Evolutionary conservation across 139 green algal genomes (phyloP).

Genomic region (Penium margaritaceum): DNA sequence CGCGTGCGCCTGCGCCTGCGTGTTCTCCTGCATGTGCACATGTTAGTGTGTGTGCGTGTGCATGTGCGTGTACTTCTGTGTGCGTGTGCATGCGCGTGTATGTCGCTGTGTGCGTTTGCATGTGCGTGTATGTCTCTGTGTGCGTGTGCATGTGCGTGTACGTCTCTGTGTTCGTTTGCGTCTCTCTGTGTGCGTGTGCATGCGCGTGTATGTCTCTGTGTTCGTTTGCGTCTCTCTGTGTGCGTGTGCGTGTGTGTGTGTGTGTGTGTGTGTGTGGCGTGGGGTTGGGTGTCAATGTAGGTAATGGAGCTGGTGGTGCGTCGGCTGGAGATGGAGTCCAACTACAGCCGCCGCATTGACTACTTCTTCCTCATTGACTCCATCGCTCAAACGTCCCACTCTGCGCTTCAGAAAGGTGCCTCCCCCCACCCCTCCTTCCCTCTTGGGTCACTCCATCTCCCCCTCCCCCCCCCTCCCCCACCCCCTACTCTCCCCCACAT

Average conservation of each 20-base stretch:
- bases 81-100: background rate
- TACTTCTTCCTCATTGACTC: slow-evolving; percentile 39
- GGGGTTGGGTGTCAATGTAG: too few relatives aligned
- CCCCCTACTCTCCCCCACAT: too few relatives aligned
- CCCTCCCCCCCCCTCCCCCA: too few relatives aligned
- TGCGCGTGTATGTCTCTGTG: background rate
- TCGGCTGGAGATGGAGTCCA: slow-evolving; percentile 28
- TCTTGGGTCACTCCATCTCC: too few relatives aligned
- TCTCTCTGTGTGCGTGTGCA: background rate
- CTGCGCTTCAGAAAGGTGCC: too few relatives aligned
- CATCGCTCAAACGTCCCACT: slow-evolving; percentile 24
- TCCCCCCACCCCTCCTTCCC: too few relatives aligned
- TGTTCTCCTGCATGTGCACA: background rate
- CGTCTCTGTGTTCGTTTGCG: background rate
- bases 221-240: background rate
- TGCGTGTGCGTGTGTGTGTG: background rate
- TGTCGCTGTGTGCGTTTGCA: background rate
- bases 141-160: background rate
- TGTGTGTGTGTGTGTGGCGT: background rate
- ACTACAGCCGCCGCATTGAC: slow-evolving; percentile 5
- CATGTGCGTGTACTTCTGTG: background rate
- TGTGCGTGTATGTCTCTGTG: background rate
- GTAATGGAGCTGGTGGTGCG: slow-evolving; percentile 16
- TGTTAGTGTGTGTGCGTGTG: background rate
- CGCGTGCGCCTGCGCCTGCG: background rate